Base-by-base conservation (phyloP, 768 basidiomycete genomes). In the Rhodotorula kratochvilovae region DNA sequence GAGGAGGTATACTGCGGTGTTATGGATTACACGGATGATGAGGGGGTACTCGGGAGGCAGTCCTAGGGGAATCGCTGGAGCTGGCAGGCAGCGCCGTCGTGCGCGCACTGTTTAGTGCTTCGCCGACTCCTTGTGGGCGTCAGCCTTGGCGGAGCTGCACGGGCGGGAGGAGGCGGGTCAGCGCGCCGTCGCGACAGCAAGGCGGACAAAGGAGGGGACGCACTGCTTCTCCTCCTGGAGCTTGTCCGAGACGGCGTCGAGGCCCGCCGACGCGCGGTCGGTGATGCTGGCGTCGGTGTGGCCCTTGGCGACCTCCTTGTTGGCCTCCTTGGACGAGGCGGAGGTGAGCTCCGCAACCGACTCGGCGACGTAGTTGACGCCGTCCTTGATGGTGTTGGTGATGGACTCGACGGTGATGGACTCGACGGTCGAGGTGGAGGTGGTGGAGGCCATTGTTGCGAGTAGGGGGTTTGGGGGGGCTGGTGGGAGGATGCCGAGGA, bases 231-330 rank as follows among this genome's bases (percentile, higher is more conserved):
- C 39, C 39, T 39, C 39, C 39, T 39, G 39, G 39, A 39, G 39
- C 66, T 72, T 72, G 71, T 72, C 63, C 29, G 62, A 62, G 58
- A 61, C 29, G 45, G 71, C 71, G 39, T 63, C 48, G 57, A 72
- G 5, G 23, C 66, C 71, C 16, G 71, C 71, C 21, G 66, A 64
- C 25, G 45, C 66, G 36, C 71, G 71, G 66, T 72, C 71, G 17
- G 36, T 31, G 63, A 72, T 51, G 29, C 66, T 68, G 27, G 62
- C 62, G 61, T 65, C 36, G 42, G 66, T 67, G 71, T 72, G 53
- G 36, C 70, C 71, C 71, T 72, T 72, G 63, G 71, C 71, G 45
- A 61, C 39, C 46, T 72, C 71, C 70, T 63, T 73, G 72, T 73
- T 66, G 43, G 29, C 68, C 61, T 73, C 72, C 68, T 73, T 73